phyloP scores from a whole-genome alignment of 306 rosid species.

The Vigna reflexopilosa region DNA sequence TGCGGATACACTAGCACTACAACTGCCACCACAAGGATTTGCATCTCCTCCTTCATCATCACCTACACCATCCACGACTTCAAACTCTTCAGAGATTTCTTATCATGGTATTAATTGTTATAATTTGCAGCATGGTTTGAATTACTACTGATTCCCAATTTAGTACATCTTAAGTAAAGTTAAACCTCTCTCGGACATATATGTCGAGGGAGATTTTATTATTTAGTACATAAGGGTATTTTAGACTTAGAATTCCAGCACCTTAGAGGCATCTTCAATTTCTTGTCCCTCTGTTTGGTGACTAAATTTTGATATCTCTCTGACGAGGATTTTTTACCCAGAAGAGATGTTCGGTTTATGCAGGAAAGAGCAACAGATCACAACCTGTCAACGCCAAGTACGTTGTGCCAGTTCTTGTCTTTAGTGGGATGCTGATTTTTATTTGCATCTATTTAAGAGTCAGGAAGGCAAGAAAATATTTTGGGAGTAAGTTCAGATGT shows the following conservation, averaged over 20 bases:
- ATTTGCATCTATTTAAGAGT: conserved; percentile 36
- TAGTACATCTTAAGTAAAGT: too few species aligned
- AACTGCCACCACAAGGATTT: background rate
- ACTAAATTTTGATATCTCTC: background rate
- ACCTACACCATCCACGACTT: background rate
- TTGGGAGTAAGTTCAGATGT: conserved; percentile 2
- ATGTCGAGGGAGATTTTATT: background rate
- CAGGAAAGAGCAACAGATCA: conserved; percentile 42
- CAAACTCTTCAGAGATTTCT: background rate
- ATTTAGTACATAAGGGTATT: background rate
- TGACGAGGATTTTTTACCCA: background rate
- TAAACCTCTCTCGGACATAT: background rate
- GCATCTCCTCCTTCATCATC: conserved; percentile 1
- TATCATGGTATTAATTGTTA: background rate
- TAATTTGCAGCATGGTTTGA: background rate
- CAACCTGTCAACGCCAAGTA: background rate
- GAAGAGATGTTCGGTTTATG: conserved; percentile 5
- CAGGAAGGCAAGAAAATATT: conserved; percentile 24
- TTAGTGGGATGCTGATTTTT: conserved; percentile 29
- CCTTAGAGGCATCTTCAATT: too few species aligned
- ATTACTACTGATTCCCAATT: background rate
- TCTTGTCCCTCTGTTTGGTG: background rate
- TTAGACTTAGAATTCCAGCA: background rate
- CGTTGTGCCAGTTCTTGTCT: conserved; percentile 43
- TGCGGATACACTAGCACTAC: background rate